phyloP scores from a whole-genome alignment of 495 filamentous ascomycete genomes.

The Lindgomyces ingoldianus region DNA sequence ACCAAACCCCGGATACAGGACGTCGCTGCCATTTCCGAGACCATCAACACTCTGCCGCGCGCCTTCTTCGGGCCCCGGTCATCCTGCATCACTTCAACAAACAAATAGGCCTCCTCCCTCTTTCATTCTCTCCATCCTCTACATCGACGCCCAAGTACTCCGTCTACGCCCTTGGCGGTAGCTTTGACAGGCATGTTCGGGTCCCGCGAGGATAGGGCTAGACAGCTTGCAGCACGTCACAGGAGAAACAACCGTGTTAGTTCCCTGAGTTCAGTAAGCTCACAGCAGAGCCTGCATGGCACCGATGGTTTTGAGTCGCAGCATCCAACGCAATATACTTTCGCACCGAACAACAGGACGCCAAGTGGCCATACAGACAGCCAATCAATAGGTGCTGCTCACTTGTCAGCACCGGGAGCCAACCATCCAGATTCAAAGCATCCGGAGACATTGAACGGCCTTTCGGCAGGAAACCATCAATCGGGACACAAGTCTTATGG shows the following conservation, averaged over 20 bases:
- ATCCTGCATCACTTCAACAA: neutral
- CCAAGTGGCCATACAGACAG: neutral
- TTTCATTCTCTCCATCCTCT: neutral
- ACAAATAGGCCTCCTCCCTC: neutral
- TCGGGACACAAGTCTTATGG: neutral
- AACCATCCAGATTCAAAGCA: too few relatives aligned
- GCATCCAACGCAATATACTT: neutral
- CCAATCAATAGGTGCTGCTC: neutral
- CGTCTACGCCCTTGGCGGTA: neutral
- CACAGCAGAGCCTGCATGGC: neutral
- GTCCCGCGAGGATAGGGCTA: slow-evolving; percentile 25
- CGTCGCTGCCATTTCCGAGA: neutral
- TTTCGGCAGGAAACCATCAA: too few relatives aligned
- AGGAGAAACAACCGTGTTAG: slow-evolving; percentile 10
- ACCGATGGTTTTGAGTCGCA: neutral
- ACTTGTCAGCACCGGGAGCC: too few relatives aligned
- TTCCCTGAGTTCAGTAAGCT: slow-evolving; percentile 3
- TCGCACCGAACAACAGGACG: neutral
- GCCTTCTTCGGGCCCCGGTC: neutral
- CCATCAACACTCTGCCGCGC: neutral
- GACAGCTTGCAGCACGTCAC: slow-evolving; percentile 23
- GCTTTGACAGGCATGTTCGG: slow-evolving; percentile 19
- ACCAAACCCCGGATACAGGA: neutral
- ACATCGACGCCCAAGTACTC: neutral
- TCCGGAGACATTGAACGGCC: too few relatives aligned